Evolutionary conservation across 805 yeast species (phyloP), one percentile per base, ranked within the genome.

Genomic region (Yamadazyma endophytica): DNA sequence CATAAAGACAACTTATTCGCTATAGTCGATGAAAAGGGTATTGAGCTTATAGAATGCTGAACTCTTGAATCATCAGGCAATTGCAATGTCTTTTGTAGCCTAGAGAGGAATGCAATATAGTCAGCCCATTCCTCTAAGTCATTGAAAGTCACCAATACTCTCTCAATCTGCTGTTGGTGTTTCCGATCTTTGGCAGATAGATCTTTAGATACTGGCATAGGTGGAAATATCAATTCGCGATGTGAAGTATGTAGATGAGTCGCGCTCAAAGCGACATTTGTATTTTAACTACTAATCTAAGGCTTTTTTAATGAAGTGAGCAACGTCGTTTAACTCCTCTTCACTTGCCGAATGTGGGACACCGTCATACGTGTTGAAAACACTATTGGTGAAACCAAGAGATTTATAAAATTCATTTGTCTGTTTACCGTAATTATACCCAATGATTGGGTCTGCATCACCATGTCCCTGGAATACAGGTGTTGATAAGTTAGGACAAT

Each of bases 61-160:
- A n/a, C 2, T 14, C 39, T 36, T 2, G 36, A 43, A 51, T 49
- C 58, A 35, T 49, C 56, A 2, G 43, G 46, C 22, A 59, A 45
- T 36, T 49, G 62, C 24, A 89, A 56, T 0, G 94, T 79, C 52
- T 87, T 85, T 36, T 79, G 77, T 5, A 94, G 69, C 37, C 83
- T 77, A 2, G 90, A 79, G 26, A 94, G 64, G 52, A 86, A 89
- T 14, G 97, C 82, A 35, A 92, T 92, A 54, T 90, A 88, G 53
- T 92, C 98, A 9, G 98, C 97, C 99, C 99, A 92, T 62, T 92
- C 98, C 19, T 79, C 83, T 2, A 88, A 82, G 2, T 83, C 61
- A 31, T 86, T 96, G 75, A 67, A 5, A 73, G 40, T 19, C 6
- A 15, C 11, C 4, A 41, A 16, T 9, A 38, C 37, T 20, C 33